These are phyloP conservation scores for Trichophyton rubrum DNA, from an alignment of 2,329 filamentous ascomycete species.

Conservation along the genomic window DNA sequence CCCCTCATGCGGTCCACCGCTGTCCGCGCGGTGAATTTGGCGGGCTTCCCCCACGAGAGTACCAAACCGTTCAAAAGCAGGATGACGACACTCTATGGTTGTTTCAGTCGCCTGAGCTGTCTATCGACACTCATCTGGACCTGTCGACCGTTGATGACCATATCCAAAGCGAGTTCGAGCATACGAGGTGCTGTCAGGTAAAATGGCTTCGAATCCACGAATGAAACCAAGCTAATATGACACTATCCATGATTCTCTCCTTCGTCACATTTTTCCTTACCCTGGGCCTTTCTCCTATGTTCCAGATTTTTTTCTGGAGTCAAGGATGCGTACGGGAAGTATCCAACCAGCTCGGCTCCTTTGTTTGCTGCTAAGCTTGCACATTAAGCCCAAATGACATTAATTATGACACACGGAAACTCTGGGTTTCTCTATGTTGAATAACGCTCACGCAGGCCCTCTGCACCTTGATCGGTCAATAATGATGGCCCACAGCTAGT, in stretches of 20 bases:
- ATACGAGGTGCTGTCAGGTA: neutral
- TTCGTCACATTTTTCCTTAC: constrained; percentile 2
- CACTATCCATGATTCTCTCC: neutral
- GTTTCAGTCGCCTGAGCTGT: neutral
- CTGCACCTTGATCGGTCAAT: constrained; percentile 4
- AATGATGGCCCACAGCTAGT: constrained; percentile 2
- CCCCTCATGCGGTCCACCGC: neutral
- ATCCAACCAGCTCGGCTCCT: neutral
- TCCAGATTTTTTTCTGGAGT: neutral
- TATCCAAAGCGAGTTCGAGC: neutral
- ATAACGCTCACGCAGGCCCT: constrained; percentile 1
- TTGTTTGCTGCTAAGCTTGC: neutral
- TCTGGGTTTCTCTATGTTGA: neutral
- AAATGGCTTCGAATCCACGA: neutral
- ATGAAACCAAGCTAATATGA: neutral
- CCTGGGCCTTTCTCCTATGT: neutral
- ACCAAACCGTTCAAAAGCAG: neutral
- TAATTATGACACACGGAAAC: constrained; percentile 4
- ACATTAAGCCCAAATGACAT: neutral
- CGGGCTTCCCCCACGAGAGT: neutral
- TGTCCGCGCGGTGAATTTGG: neutral
- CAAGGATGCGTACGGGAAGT: neutral
- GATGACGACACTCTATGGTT: neutral
- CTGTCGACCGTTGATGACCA: neutral
- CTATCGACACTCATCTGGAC: neutral